Evolutionary conservation across 306 rosid genomes (phyloP), one percentile per base, ranked within the genome.

Genomic region (Hippophae rhamnoides): DNA sequence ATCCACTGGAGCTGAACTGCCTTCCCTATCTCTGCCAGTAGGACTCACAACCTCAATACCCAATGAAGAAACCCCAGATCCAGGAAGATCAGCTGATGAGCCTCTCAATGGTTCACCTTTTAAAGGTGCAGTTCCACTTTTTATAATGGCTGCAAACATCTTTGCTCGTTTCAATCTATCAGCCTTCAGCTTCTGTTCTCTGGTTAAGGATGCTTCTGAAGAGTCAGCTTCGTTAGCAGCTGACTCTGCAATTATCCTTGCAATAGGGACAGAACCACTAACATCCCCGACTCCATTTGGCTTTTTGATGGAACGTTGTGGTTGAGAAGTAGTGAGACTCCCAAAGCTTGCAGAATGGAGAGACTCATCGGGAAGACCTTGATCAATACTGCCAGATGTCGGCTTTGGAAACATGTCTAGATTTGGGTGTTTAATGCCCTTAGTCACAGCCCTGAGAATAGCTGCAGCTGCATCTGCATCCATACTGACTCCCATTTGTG

Each of bases 131-230:
- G 60, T 69, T 57, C 92, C 78, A 63, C 74, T 57, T 64, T 89
- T 83, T 60, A 89, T 60, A 89, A 89, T 89, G 69, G 82, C 84
- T 41, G 95, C 84, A 78, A 89, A 89, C 83, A 81, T 83, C 75
- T 83, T 86, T 26, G 97, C 95, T 46, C 97, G 84, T 81, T 81
- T 89, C 79, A 89, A 76, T 67, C 97, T 89, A 78, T 86, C 97
- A 6, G 92, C 87, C 72, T 83, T 89, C 47, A 86, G 74, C 74
- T 79, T 86, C 78, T 83, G 83, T 76, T 86, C 89, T 72, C 69
- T 79, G 60, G 88, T 74, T 86, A 82, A 72, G 45, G 76, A 79
- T 77, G 83, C 86, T 79, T 89, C 89, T 52, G 89, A 89, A 65
- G 88, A 89, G 79, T 83, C 89, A 0, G 90, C 90, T 73, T 86